Percentiles rank a stretch among this genome's conserved stretches.
Conservation (phyloP, 148 eudicot species). For the Camellia granthamiana region DNA sequence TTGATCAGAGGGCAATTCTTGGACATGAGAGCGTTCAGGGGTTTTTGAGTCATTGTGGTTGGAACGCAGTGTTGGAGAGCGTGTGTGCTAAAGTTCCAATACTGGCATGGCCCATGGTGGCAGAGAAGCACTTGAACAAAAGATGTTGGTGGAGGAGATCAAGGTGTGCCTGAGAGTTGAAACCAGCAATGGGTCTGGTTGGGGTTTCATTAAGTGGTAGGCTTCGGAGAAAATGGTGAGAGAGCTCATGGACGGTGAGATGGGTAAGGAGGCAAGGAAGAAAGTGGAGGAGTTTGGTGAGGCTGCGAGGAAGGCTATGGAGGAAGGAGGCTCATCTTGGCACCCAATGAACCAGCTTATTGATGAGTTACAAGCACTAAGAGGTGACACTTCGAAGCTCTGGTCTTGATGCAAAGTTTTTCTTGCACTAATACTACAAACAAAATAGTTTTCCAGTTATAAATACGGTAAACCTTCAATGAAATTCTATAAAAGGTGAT, state of each 20-base stretch:
- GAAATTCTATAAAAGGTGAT: too few species aligned
- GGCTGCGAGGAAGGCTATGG: constrained; percentile 41
- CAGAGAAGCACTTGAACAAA: too few species aligned
- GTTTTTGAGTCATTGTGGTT: constrained; percentile 74
- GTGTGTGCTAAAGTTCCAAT: background rate
- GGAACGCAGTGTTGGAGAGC: constrained; percentile 77
- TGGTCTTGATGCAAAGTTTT: too few species aligned
- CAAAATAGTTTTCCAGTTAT: too few species aligned
- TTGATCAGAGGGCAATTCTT: background rate
- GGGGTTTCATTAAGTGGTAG: constrained; percentile 53
- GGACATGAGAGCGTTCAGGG: constrained; percentile 45
- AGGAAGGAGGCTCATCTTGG: constrained; percentile 70
- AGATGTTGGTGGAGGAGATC: too few species aligned
- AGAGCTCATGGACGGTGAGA: constrained; percentile 60
- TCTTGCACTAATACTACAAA: too few species aligned
- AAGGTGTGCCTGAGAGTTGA: too few species aligned
- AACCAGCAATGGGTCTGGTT: constrained; percentile 10
- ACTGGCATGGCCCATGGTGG: too few species aligned
- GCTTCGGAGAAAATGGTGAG: constrained; percentile 37
- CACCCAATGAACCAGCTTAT: constrained; percentile 35
- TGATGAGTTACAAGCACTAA: constrained; percentile 16
- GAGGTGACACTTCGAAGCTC: background rate
- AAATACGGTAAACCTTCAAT: too few species aligned
- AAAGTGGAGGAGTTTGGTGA: constrained; percentile 39
- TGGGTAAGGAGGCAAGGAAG: constrained; percentile 40